A percentile compares a stretch with the other conserved stretches of the same genome.
phyloP scores from a whole-genome alignment of 192 early-diverging fungal species.

The Coemansia erecta region DNA sequence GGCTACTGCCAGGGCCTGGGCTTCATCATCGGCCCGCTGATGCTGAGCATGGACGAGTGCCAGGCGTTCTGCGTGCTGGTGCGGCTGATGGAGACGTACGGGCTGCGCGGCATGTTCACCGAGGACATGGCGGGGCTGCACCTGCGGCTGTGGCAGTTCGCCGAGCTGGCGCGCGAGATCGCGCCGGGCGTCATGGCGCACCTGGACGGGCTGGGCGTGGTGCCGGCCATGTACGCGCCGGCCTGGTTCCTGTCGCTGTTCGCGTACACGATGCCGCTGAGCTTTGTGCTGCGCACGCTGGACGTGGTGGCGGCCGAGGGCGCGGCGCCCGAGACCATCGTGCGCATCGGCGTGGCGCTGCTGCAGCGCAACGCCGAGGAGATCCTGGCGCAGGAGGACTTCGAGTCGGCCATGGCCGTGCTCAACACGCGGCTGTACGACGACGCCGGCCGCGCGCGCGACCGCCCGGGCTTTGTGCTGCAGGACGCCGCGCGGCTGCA shows the following conservation, averaged over 20 bases:
- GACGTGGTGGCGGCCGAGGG: conserved; percentile 93
- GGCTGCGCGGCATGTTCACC: conserved; percentile 90
- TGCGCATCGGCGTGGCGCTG: conserved; percentile 84
- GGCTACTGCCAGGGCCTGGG: conserved; percentile 98
- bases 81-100: conserved; percentile 91
- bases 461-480: conserved; percentile 60
- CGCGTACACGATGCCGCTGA: conserved; percentile 92
- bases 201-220: conserved; percentile 67
- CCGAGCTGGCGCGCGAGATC: conserved; percentile 69
- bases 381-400: conserved; percentile 70
- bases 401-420: conserved; percentile 80
- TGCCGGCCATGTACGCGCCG: conserved; percentile 87
- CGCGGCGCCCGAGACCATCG: conserved; percentile 75
- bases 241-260: conserved; percentile 98
- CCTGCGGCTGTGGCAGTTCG: conserved; percentile 84
- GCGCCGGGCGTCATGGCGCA: conserved; percentile 78
- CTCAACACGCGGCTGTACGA: conserved; percentile 83
- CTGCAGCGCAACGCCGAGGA: conserved; percentile 74
- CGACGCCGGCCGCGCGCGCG: conserved; percentile 57
- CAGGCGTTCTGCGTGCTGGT: conserved; percentile 94
- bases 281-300: conserved; percentile 85
- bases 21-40: conserved; percentile 88
- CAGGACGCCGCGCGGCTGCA: conserved; percentile 73
- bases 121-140: conserved; percentile 94
- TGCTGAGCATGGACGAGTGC: conserved; percentile 93